phyloP scores from a whole-genome alignment of 164 flowering plant genomes.

The Magnolia kwangsiensis region DNA sequence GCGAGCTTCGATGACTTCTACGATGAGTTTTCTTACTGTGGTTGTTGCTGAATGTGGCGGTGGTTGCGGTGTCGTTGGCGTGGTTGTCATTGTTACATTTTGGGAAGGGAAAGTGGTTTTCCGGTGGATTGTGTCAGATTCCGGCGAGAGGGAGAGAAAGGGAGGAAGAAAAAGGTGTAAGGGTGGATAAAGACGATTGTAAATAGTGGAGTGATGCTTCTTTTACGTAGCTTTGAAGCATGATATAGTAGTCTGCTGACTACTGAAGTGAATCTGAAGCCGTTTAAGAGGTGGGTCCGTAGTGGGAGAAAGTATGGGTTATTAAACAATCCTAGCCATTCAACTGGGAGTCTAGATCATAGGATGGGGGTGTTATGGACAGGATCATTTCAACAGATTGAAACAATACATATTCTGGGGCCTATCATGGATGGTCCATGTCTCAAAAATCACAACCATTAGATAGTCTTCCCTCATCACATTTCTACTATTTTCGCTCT shows the following conservation, averaged over 20 bases:
- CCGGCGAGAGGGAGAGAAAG: background rate
- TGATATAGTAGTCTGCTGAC: background rate
- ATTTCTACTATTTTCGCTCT: no score
- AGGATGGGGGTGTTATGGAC: no score
- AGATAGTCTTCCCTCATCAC: no score
- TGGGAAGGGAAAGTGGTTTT: constrained; percentile 1
- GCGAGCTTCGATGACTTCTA: constrained; percentile 74
- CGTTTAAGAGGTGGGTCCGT: background rate
- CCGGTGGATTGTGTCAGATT: background rate
- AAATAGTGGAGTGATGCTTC: background rate
- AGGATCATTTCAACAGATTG: no score
- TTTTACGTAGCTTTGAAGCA: background rate
- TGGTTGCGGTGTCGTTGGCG: constrained; percentile 13
- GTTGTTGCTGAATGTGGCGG: constrained; percentile 15
- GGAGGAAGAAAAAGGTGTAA: background rate
- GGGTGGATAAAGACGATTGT: background rate
- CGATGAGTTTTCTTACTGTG: constrained; percentile 51
- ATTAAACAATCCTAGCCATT: no score
- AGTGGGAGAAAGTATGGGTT: background rate
- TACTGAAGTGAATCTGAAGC: background rate
- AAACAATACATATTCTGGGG: no score
- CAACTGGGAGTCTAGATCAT: no score
- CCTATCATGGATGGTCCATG: no score
- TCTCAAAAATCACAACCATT: no score
- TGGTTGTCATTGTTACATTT: constrained; percentile 12